These are phyloP conservation scores for Vinca major DNA, from an alignment of 305 asterid genomes.

Conservation along the genomic window DNA sequence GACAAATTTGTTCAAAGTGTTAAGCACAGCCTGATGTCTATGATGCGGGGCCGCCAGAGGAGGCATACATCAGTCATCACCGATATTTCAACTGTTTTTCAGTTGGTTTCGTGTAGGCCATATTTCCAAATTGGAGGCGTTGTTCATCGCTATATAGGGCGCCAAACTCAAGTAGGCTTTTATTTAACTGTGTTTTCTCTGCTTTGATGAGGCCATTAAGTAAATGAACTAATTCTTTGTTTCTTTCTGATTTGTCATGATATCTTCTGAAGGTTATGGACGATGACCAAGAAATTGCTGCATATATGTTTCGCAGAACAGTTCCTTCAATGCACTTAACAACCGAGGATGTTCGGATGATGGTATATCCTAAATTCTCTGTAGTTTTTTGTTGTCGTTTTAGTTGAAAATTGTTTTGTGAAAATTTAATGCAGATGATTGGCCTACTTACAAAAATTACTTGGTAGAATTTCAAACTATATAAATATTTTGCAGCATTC, in stretches of 20 bases:
- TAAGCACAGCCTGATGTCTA: conserved; percentile 67
- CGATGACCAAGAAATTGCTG: conserved; percentile 95
- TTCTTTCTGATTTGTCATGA: conserved; percentile 11
- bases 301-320: conserved; percentile 98
- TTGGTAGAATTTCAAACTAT: too few relatives aligned
- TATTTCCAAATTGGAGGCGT: conserved; percentile 97
- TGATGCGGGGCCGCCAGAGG: conserved; percentile 72
- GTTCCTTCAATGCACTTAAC: conserved; percentile 86
- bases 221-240: conserved; percentile 12
- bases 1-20: conserved; percentile 86
- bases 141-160: conserved; percentile 95
- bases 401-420: not conserved
- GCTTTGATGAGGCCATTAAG: conserved; percentile 12
- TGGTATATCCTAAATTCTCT: conserved; percentile 50
- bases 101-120: conserved; percentile 75
- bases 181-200: not conserved
- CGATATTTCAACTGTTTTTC: conserved; percentile 71
- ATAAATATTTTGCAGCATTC: not conserved
- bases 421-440: not conserved
- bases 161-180: conserved; percentile 78
- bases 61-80: conserved; percentile 58
- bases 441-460: not conserved
- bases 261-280: conserved; percentile 83
- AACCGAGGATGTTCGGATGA: conserved; percentile 83
- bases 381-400: not conserved